These are phyloP conservation scores for Tilletia caries DNA, from an alignment of 1,284 basidiomycete species.

Conservation along the genomic window DNA sequence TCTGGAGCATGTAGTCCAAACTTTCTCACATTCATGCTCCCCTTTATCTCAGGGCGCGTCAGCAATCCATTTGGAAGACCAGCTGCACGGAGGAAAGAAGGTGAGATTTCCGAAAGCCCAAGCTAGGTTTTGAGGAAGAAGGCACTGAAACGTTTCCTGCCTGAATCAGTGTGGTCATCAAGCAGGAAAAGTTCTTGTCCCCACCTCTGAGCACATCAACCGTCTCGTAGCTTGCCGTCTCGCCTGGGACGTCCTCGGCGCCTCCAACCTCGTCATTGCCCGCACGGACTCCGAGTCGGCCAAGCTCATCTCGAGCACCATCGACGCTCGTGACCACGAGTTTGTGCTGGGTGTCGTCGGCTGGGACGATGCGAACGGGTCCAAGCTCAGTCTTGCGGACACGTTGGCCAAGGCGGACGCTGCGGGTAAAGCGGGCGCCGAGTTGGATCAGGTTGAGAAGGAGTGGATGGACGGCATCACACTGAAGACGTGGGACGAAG, in stretches of 20 bases:
- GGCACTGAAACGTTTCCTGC: background rate
- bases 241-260: constrained; percentile 80
- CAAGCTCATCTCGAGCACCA: constrained; percentile 75
- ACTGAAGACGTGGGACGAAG: constrained; percentile 74
- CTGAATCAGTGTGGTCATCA: constrained; percentile 82
- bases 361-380: constrained; percentile 1
- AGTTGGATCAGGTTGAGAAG: constrained; percentile 48
- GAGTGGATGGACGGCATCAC: constrained; percentile 51
- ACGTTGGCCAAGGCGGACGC: constrained; percentile 44
- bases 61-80: constrained; percentile 51
- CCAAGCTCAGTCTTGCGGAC: constrained; percentile 42
- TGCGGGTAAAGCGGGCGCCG: constrained; percentile 34
- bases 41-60: constrained; percentile 55
- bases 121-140: background rate
- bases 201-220: constrained; percentile 77
- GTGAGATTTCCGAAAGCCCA: background rate
- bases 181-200: constrained; percentile 88
- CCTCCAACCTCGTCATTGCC: constrained; percentile 81
- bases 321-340: constrained; percentile 69
- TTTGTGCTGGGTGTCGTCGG: constrained; percentile 50
- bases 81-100: constrained; percentile 54
- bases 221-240: constrained; percentile 78
- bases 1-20: background rate
- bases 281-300: constrained; percentile 89
- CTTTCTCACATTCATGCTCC: background rate